Base-by-base conservation (phyloP, 2,329 filamentous ascomycete genomes). In the Claviceps africana region DNA sequence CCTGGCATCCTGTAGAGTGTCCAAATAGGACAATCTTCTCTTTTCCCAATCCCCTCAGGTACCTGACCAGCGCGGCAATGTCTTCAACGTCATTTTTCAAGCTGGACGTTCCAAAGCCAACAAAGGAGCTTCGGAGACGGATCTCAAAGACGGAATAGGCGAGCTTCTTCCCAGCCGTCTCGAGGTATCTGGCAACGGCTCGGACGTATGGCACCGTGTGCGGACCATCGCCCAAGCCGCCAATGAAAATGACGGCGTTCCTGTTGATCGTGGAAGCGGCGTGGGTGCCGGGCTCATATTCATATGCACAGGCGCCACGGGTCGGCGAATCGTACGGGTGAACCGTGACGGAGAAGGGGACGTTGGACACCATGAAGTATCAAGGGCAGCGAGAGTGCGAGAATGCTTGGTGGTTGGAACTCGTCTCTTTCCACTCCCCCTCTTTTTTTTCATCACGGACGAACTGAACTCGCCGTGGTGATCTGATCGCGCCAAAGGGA, bases 221-320 rank as follows among this genome's bases (percentile, higher is more conserved):
- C 54, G 84, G 78, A 1, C 83, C 83, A 64, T 88, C 85, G 39
- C 75, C 76, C 17, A 89, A 75, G 37, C 85, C 85, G 55, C 82
- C 83, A 56, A 88, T 75, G 67, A 85, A 85, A 55, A 88, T 65
- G 51, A 88, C 65, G 3, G 80, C 81, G 65, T 86, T 80, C 48
- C 64, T 69, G 53, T 37, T 4, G 35, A n/a, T 7, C 6, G 35
- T 37, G 35, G 70, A 65, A 42, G 65, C 60, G 11, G 58, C 43
- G 17, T 64, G 61, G 21, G 30, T 37, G 25, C 74, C 73, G 19
- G 67, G 60, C 58, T 78, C 75, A 56, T 77, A 78, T 33, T 78
- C 75, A 56, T 77, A 78, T 33, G 74, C 74, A 53, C 67, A 70
- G 7, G 70, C 67, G 48, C 66, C 60, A 8, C 64, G 57, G 15